Evolutionary conservation across 139 green algal genomes (phyloP), one percentile per base, ranked within the genome.

Genomic region (Micractinium sp.): DNA sequence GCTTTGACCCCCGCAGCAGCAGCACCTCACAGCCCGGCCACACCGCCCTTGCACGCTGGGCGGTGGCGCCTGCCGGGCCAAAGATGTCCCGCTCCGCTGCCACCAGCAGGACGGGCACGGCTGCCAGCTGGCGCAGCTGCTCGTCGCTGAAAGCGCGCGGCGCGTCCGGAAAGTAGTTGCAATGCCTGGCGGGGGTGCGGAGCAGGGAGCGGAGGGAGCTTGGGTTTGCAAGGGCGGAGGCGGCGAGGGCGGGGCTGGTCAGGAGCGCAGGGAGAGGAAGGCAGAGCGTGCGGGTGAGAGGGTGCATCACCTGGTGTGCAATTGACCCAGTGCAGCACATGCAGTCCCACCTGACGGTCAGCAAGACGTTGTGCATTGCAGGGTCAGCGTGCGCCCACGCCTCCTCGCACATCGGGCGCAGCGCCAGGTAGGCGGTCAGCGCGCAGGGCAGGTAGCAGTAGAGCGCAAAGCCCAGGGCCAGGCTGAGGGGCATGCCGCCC

Each of bases 61-160:
- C 23, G 0, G 77, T 36, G 38, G 39, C 39, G 25, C 22, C 12
- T 14, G 15, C 77, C 23, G 77, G 25, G 5, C 77, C 77, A 60
- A 60, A 82, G 39, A 60, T 23, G 47, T 82, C 77, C 27, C 22
- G 77, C 77, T 82, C 77, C 9, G 77, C 39, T 15, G 39, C 29
- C 29, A 38, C 77, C 38, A 82, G 25, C 12, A 56, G 47, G 39
- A 33, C 16, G 22, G 77, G 77, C 63, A 71, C 63, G 25, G 23
- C 77, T 14, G 77, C 77, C 77, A 82, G 77, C 23, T 13, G 27
- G 39, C 77, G 77, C 77, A 82, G 77, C 77, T 82, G 77, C 5
- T 63, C 77, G 14, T 82, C 77, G 14, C 23, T 63, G 12, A 82
- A 60, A 1, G 77, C 25, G 25, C 3, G 18, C 1, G 77, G 77